Percentiles rank a stretch among this genome's conserved stretches.
These are phyloP conservation scores for Lasiodiplodia gonubiensis DNA, from an alignment of 2,329 filamentous ascomycete species.

Conservation along the genomic window DNA sequence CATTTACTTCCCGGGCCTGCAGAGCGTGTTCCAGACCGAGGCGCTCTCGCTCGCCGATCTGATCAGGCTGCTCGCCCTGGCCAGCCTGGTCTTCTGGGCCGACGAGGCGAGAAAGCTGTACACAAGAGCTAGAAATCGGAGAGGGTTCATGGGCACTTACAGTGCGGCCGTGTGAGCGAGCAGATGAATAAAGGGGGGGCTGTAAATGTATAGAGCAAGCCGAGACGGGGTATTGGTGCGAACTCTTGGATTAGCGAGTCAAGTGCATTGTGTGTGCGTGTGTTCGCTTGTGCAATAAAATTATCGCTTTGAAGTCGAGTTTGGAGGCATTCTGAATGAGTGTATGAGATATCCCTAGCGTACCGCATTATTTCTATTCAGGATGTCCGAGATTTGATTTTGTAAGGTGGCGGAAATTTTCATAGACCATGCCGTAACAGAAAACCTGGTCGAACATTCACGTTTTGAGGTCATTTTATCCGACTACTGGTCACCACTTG, in stretches of 20 bases:
- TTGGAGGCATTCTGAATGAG: neutral
- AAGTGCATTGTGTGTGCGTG: neutral
- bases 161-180: constrained; percentile 44
- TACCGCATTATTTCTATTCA: neutral
- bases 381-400: too few species aligned
- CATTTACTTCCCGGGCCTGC: constrained; percentile 92
- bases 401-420: too few species aligned
- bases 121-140: constrained; percentile 50
- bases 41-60: constrained; percentile 77
- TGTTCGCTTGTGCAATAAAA: constrained; percentile 12
- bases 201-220: constrained; percentile 11
- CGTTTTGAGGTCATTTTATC: too few species aligned
- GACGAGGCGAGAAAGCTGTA: constrained; percentile 84
- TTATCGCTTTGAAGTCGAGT: neutral
- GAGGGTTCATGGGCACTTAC: constrained; percentile 41
- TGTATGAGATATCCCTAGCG: neutral
- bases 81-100: constrained; percentile 92
- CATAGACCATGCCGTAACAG: too few species aligned
- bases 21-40: constrained; percentile 96
- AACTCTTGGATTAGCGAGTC: constrained; percentile 12
- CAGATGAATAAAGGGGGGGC: neutral
- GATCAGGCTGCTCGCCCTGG: constrained; percentile 71
- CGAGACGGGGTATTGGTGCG: neutral
- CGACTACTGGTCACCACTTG: too few species aligned
- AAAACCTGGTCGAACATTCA: too few species aligned